Conservation (phyloP, 2,329 filamentous ascomycete species). For the Claviceps arundinis region DNA sequence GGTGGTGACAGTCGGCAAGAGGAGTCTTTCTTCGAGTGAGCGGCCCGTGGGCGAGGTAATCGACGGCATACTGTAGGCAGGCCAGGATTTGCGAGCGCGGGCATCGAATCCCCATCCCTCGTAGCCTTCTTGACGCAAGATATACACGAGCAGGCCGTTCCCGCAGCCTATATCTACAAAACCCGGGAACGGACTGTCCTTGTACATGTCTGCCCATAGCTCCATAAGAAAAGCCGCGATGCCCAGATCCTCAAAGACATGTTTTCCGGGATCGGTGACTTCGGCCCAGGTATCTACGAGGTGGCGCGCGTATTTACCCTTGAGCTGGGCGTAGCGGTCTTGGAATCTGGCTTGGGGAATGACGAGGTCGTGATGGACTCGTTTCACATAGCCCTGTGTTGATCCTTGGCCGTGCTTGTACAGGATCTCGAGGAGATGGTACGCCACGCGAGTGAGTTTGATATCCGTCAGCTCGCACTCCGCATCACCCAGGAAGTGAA, state of each 20-base stretch:
- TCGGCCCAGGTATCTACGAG: slow-evolving; percentile 74
- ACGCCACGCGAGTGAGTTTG: slow-evolving; percentile 53
- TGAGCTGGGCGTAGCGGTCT: slow-evolving; percentile 68
- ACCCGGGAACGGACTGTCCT: slow-evolving; percentile 50
- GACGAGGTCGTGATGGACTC: slow-evolving; percentile 71
- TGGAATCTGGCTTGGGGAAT: slow-evolving; percentile 67
- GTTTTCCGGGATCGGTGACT: slow-evolving; percentile 74
- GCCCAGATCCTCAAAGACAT: slow-evolving; percentile 86
- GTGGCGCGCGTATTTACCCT: slow-evolving; percentile 59
- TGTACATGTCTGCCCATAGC: slow-evolving; percentile 79
- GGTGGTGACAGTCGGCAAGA: slow-evolving; percentile 30
- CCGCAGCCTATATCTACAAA: slow-evolving; percentile 96
- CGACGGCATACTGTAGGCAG: slow-evolving; percentile 41
- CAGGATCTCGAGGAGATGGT: slow-evolving; percentile 53
- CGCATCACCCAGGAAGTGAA: slow-evolving; percentile 45
- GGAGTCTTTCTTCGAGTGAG: slow-evolving; percentile 31
- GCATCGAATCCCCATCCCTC: slow-evolving; percentile 86
- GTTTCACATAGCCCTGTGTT: slow-evolving; percentile 58
- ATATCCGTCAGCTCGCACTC: slow-evolving; percentile 15
- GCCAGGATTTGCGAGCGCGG: slow-evolving; percentile 73
- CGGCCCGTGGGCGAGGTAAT: slow-evolving; percentile 14
- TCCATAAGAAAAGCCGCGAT: slow-evolving; percentile 91
- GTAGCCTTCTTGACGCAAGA: slow-evolving; percentile 72
- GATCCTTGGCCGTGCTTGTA: slow-evolving; percentile 61
- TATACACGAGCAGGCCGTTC: slow-evolving; percentile 78